Base-by-base conservation (phyloP, 176 grass and related monocot genomes). In the Eleusine indica region DNA sequence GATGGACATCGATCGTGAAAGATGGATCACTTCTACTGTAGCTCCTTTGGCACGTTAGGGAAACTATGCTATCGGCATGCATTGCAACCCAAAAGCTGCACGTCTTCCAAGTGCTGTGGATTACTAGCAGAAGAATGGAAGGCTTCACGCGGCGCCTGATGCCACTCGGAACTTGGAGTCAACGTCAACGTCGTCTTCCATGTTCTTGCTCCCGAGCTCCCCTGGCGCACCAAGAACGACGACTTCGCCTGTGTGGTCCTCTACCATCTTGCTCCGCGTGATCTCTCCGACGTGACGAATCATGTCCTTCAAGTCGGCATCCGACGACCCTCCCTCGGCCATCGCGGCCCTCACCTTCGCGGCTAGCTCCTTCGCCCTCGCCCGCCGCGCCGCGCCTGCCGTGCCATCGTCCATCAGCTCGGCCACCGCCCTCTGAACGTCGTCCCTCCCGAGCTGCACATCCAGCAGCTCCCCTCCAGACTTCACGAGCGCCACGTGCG, bases 251-350 rank as follows among this genome's bases (percentile, higher is more conserved):
- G 48, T 51, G 48, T 15, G 48, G 10, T 51, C 48, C 48, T 51
- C 12, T 3, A 51, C 48, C 48, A 7, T 11, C 4, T 61, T 21
- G 22, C 17, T 30, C 57, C 51, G 51, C 3, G 16, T 40, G 4
- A 83, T 67, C 46, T 88, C 67, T 0, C 6, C 19, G 7, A 88
- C 47, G 2, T 84, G 41, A 0, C 69, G 19, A 7, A 88, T 25
- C 88, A 93, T 51, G 14, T 70, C 3, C 11, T 21, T 47, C 12
- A 90, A 19, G 39, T 85, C 83, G 3, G n/a, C 6, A 40, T 65
- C 21, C 40, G 91, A 93, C n/a, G 91, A 93, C 12, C 91, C 91
- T 16, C 68, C 88, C n/a, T 70, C 58, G 0, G 63, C n/a, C 77
- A 90, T 85, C 3, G 91, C 88, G 1, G 53, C 78, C 19, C 15